phyloP scores from a whole-genome alignment of 352 stramenopile genomes.

The Plasmopara halstedii region DNA sequence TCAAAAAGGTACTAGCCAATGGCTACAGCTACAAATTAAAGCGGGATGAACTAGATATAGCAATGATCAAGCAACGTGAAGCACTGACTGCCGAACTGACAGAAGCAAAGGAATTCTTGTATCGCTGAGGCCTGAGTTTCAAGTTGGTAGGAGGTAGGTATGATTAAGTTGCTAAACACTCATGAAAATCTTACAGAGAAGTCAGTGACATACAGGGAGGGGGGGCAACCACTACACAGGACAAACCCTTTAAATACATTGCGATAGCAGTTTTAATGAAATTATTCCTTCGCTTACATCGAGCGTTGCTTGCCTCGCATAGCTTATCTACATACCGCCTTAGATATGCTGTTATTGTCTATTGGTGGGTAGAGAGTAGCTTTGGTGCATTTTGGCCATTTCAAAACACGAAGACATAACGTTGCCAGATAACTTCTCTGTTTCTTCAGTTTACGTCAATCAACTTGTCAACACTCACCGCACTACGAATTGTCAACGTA shows the following conservation, averaged over 20 bases:
- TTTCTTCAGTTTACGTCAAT: too few relatives aligned
- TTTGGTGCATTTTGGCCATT: too few relatives aligned
- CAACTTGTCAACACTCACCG: too few relatives aligned
- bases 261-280: conserved; percentile 15
- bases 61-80: conserved; percentile 71
- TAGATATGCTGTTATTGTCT: conserved; percentile 4
- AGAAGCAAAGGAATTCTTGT: conserved; percentile 67
- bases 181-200: conserved; percentile 37
- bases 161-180: conserved; percentile 39
- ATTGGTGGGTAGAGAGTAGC: too few relatives aligned
- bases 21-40: conserved; percentile 41
- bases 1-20: conserved; percentile 52
- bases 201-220: conserved; percentile 34
- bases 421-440: too few relatives aligned
- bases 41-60: conserved; percentile 42
- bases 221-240: conserved; percentile 1
- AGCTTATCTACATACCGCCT: conserved; percentile 8
- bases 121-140: conserved; percentile 28
- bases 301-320: conserved; percentile 3
- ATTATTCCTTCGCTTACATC: conserved; percentile 9
- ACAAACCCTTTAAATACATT: conserved; percentile 10
- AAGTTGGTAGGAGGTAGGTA: conserved; percentile 51
- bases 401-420: too few relatives aligned
- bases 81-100: conserved; percentile 54
- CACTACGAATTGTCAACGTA: too few relatives aligned